Conservation (phyloP, 495 filamentous ascomycete species). For the Aspergillus conjunctus region DNA sequence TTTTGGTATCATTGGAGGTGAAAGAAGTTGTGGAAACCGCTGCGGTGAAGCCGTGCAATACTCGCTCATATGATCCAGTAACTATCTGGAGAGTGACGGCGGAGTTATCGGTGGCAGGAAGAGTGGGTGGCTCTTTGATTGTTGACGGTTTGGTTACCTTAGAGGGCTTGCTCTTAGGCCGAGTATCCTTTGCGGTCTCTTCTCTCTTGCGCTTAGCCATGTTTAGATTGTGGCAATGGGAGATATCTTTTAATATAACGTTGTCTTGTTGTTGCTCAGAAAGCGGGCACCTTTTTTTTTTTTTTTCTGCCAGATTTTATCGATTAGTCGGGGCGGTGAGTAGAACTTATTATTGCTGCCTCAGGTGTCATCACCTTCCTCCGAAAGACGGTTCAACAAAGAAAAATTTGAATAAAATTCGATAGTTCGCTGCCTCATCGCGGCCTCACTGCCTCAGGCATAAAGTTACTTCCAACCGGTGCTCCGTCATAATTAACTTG, state of each 20-base stretch:
- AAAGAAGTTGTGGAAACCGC: constrained; percentile 53
- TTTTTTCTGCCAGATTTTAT: constrained; percentile 29
- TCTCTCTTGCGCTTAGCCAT: constrained; percentile 83
- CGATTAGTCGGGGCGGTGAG: constrained; percentile 10
- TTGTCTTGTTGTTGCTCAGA: constrained; percentile 20
- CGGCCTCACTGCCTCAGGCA: not conserved
- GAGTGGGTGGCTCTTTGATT: constrained; percentile 25
- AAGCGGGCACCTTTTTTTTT: constrained; percentile 33
- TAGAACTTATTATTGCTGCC: not conserved
- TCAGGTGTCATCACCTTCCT: not conserved
- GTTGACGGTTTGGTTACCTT: constrained; percentile 42
- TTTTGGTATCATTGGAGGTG: constrained; percentile 22
- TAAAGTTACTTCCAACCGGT: not conserved
- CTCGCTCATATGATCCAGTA: constrained; percentile 91
- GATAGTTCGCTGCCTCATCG: not conserved
- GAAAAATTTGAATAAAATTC: not conserved
- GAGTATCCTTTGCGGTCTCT: constrained; percentile 37
- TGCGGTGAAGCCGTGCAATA: constrained; percentile 88
- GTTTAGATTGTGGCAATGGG: constrained; percentile 21
- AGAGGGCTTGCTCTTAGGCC: constrained; percentile 30
- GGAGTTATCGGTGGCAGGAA: constrained; percentile 25
- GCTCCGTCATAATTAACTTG: not conserved
- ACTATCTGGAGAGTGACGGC: constrained; percentile 77
- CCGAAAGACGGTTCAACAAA: not conserved
- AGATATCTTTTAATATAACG: constrained; percentile 16